phyloP scores from a whole-genome alignment of 1,139 yeast species.

The Arxiozyma telluris region DNA sequence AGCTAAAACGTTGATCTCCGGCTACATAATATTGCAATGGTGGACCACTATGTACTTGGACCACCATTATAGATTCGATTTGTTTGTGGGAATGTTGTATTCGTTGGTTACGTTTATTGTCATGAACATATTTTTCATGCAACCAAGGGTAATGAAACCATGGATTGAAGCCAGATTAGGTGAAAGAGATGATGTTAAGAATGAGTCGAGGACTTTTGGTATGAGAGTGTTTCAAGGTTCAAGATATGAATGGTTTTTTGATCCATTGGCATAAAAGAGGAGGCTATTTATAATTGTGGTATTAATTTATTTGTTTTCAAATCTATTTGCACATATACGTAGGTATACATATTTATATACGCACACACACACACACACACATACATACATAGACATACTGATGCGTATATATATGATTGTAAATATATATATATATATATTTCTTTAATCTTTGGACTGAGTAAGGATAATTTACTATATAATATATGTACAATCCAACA shows the following conservation, averaged over 20 bases:
- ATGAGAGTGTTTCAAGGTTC: constrained; percentile 50
- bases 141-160: constrained; percentile 22
- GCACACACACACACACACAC: no score
- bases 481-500: no score
- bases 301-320: no score
- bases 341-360: no score
- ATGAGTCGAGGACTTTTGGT: constrained; percentile 44
- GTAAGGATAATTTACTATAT: no score
- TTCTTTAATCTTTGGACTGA: no score
- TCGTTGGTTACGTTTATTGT: constrained; percentile 39
- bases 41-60: constrained; percentile 69
- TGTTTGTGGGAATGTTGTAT: constrained; percentile 45
- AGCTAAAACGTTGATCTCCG: constrained; percentile 31
- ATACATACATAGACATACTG: no score
- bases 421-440: no score
- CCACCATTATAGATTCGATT: constrained; percentile 62
- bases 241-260: constrained; percentile 41
- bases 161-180: constrained; percentile 30
- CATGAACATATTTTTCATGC: constrained; percentile 30
- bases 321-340: not conserved
- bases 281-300: no score
- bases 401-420: no score
- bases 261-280: constrained; percentile 34
- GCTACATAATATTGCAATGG: constrained; percentile 49
- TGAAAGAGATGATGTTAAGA: constrained; percentile 26